Evolutionary conservation across 257 asterid genomes (phyloP).

Genomic region (Petunia secreta): DNA sequence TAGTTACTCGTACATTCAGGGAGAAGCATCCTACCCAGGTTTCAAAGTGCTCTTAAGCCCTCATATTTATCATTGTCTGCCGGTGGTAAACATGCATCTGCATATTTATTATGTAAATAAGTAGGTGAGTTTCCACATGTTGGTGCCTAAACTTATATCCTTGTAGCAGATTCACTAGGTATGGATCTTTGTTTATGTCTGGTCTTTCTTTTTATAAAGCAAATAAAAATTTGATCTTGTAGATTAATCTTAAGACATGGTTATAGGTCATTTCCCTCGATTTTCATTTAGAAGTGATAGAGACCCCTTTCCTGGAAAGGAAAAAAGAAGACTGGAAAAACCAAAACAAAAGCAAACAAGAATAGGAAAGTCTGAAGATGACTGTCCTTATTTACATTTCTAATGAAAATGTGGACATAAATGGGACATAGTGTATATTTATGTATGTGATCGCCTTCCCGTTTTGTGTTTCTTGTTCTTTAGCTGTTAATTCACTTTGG

Average conservation of each 20-base stretch:
- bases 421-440: background rate
- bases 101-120: too few species aligned
- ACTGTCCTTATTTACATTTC: background rate
- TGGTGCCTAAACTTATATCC: background rate
- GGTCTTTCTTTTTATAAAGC: background rate
- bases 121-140: background rate
- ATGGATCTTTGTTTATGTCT: background rate
- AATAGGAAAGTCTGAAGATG: background rate
- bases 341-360: background rate
- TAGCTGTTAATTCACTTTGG: constrained; percentile 3
- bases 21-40: constrained; percentile 86
- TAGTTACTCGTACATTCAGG: constrained; percentile 62
- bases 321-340: too few species aligned
- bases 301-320: background rate
- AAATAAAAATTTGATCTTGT: background rate
- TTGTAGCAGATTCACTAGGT: background rate
- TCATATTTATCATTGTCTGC: background rate
- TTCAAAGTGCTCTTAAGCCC: constrained; percentile 27
- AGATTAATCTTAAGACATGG: background rate
- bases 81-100: too few species aligned
- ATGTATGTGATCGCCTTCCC: background rate
- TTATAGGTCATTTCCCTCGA: background rate
- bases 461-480: background rate
- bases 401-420: background rate
- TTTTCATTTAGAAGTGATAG: background rate